Conservation (phyloP, 2,329 filamentous ascomycete species). For the Alternaria consortialis region DNA sequence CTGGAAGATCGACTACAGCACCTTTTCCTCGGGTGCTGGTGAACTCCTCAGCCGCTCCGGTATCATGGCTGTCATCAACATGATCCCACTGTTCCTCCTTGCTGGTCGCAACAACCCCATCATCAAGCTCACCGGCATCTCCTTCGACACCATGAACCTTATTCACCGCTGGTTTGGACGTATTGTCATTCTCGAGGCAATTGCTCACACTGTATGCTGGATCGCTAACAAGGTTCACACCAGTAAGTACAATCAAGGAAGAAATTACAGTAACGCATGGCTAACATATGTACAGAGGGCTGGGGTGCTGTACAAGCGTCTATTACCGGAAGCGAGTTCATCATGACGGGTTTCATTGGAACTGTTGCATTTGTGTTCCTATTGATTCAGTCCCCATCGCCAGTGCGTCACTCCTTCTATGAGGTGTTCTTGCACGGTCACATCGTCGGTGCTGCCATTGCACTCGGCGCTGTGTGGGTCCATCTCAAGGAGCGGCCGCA, state of each 20-base stretch:
- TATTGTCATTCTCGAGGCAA: constrained; percentile 74
- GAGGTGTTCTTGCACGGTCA: constrained; percentile 80
- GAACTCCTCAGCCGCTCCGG: constrained; percentile 71
- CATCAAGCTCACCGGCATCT: constrained; percentile 74
- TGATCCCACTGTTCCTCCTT: constrained; percentile 78
- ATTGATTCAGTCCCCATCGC: constrained; percentile 73
- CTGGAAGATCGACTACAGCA: constrained; percentile 67
- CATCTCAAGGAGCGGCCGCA: constrained; percentile 66
- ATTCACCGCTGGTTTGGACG: constrained; percentile 83
- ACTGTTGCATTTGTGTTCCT: constrained; percentile 70
- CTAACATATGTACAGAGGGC: constrained; percentile 50
- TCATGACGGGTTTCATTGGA: constrained; percentile 70
- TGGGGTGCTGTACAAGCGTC: constrained; percentile 59
- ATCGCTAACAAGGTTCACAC: constrained; percentile 56
- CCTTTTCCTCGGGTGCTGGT: constrained; percentile 79
- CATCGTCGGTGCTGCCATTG: constrained; percentile 68
- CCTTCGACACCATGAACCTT: constrained; percentile 84
- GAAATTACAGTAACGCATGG: background rate
- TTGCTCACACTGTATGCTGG: constrained; percentile 72
- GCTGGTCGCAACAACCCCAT: constrained; percentile 81
- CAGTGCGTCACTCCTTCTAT: constrained; percentile 80
- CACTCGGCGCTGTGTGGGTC: constrained; percentile 72
- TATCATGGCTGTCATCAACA: constrained; percentile 75
- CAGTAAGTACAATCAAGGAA: constrained; percentile 30
- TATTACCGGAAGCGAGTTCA: constrained; percentile 57